Evolutionary conservation across 495 filamentous ascomycete species (phyloP).

Genomic region (Venustampulla echinocandica): DNA sequence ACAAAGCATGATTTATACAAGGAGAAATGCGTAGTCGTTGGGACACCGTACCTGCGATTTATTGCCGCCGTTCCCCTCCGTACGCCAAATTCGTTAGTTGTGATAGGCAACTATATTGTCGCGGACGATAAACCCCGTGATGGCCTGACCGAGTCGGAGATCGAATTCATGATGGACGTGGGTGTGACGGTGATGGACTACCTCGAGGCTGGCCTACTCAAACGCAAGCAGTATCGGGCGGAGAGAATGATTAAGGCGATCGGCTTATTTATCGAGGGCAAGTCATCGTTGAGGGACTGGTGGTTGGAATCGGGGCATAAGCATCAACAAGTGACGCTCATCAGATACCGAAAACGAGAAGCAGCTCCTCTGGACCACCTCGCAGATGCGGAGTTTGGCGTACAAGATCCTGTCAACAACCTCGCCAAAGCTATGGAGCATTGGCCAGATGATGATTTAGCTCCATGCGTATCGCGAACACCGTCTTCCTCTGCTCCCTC

Average conservation of each 20-base stretch:
- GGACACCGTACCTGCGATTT: constrained; percentile 22
- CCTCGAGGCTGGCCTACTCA: constrained; percentile 30
- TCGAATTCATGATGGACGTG: constrained; percentile 33
- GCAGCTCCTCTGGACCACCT: constrained; percentile 6
- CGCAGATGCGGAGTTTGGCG: constrained; percentile 23
- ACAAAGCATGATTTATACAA: constrained; percentile 28
- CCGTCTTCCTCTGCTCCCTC: constrained; percentile 7
- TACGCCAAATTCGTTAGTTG: constrained; percentile 20
- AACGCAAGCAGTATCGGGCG: constrained; percentile 27
- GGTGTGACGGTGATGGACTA: constrained; percentile 36
- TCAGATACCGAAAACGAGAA: constrained; percentile 6
- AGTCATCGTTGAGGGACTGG: constrained; percentile 22
- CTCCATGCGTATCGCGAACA: constrained; percentile 2
- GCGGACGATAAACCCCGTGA: constrained; percentile 26
- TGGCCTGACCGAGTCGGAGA: constrained; percentile 24
- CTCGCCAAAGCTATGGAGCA: constrained; percentile 7
- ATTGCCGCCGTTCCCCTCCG: constrained; percentile 29
- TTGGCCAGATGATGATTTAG: constrained; percentile 3
- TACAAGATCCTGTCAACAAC: constrained; percentile 18
- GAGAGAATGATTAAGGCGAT: constrained; percentile 33
- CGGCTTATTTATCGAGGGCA: constrained; percentile 30
- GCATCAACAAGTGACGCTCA: constrained; percentile 2
- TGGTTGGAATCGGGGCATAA: constrained; percentile 21
- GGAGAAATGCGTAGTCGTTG: constrained; percentile 22
- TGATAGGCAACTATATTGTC: constrained; percentile 30